Conservation (phyloP, 2,329 filamentous ascomycete species). For the Verticillium nubilum region DNA sequence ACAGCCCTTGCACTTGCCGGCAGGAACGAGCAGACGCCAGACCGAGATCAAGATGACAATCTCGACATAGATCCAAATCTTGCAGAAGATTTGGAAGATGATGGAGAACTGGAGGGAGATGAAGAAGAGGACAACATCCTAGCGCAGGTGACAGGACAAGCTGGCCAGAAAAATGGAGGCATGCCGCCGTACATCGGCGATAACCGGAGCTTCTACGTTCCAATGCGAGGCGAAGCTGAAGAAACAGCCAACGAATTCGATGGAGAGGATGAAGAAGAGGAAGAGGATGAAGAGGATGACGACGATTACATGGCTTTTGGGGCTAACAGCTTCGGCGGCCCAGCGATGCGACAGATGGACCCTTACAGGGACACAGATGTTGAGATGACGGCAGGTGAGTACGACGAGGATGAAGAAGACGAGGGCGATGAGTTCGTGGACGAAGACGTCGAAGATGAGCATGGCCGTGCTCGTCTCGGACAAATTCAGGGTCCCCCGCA, state of each 20-base stretch:
- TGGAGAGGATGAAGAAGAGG: slow-evolving; percentile 13
- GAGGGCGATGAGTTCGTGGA: not conserved
- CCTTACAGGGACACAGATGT: not conserved
- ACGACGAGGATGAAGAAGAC: slow-evolving; percentile 17
- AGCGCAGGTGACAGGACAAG: not conserved
- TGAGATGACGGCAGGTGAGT: not conserved
- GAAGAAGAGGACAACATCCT: slow-evolving; percentile 6
- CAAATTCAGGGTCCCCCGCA: not conserved
- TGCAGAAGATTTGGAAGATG: slow-evolving; percentile 25
- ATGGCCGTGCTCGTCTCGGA: not conserved
- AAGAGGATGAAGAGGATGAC: not conserved
- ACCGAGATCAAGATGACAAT: slow-evolving; percentile 25
- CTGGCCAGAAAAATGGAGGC: not conserved
- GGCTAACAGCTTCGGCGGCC: not conserved
- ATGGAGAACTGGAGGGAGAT: slow-evolving; percentile 18
- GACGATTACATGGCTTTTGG: not conserved
- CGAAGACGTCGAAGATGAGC: not conserved
- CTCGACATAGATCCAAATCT: slow-evolving; percentile 20
- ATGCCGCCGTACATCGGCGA: not conserved
- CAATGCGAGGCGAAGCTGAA: slow-evolving; percentile 7
- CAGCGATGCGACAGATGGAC: not conserved
- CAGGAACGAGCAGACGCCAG: slow-evolving; percentile 3
- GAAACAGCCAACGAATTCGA: slow-evolving; percentile 11
- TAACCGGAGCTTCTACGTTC: not conserved
- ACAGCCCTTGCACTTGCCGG: slow-evolving; percentile 5